Percentiles rank a stretch among this genome's conserved stretches.
phyloP scores from a whole-genome alignment of 768 basidiomycete species.

The Mycena kentingensis region DNA sequence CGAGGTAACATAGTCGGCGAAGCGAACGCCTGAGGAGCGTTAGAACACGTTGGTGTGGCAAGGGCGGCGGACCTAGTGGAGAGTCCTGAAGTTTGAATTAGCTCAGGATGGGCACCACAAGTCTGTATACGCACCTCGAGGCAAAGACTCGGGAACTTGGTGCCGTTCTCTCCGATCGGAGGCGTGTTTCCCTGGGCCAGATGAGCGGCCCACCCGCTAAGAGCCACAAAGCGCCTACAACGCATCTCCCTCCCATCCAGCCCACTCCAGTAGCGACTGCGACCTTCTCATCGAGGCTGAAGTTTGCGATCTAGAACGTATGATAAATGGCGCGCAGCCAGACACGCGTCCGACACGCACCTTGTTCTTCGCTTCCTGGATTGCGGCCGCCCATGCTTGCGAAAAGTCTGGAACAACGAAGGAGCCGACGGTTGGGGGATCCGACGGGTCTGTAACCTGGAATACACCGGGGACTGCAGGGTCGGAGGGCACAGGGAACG shows the following conservation, averaged over 20 bases:
- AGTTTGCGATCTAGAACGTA: slow-evolving; percentile 43
- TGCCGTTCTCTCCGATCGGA: slow-evolving; percentile 41
- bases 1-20: slow-evolving; percentile 68
- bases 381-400: slow-evolving; percentile 61
- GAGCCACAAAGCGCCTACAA: slow-evolving; percentile 42
- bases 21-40: slow-evolving; percentile 81
- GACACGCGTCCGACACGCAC: slow-evolving; percentile 33
- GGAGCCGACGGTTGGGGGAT: slow-evolving; percentile 54
- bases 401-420: slow-evolving; percentile 47
- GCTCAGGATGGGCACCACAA: neutral
- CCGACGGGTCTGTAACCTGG: slow-evolving; percentile 53
- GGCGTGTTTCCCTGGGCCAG: slow-evolving; percentile 56
- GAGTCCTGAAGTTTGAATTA: slow-evolving; percentile 34
- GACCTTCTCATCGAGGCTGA: slow-evolving; percentile 65
- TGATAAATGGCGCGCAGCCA: slow-evolving; percentile 4
- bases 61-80: slow-evolving; percentile 44
- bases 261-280: slow-evolving; percentile 67
- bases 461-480: slow-evolving; percentile 54
- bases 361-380: slow-evolving; percentile 56
- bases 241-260: slow-evolving; percentile 67
- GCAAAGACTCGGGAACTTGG: slow-evolving; percentile 70
- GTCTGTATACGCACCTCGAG: slow-evolving; percentile 49
- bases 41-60: slow-evolving; percentile 35
- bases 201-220: neutral
- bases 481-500: slow-evolving; percentile 64